phyloP scores from a whole-genome alignment of 2,329 filamentous ascomycete species.

The Dactylellina leptospora region DNA sequence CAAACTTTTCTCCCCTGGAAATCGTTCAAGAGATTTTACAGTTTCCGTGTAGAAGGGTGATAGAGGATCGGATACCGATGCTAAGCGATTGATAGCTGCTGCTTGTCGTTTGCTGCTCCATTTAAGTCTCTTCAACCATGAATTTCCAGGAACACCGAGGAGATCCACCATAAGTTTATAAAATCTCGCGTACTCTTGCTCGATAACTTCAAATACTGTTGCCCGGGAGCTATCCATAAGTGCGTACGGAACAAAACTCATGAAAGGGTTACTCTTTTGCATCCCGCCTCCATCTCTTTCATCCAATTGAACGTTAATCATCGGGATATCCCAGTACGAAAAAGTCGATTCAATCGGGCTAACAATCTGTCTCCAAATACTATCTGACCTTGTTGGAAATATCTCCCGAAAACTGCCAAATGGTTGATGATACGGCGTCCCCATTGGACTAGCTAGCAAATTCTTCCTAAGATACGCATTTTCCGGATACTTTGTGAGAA shows the following conservation, averaged over 20 bases:
- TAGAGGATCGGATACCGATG: background rate
- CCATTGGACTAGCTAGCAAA: constrained; percentile 29
- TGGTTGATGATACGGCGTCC: constrained; percentile 40
- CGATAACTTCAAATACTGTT: constrained; percentile 39
- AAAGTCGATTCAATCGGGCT: constrained; percentile 13
- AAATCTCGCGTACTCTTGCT: constrained; percentile 41
- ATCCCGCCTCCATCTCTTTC: constrained; percentile 24
- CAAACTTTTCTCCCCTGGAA: constrained; percentile 6
- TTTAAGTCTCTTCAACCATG: constrained; percentile 22
- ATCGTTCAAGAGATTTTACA: constrained; percentile 3
- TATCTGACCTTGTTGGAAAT: constrained; percentile 37
- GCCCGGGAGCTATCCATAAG: constrained; percentile 26
- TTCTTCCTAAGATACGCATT: constrained; percentile 18
- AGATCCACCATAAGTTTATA: constrained; percentile 37
- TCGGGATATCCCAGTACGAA: constrained; percentile 47
- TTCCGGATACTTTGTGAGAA: constrained; percentile 14
- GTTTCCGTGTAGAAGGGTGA: constrained; percentile 12
- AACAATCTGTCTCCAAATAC: constrained; percentile 38
- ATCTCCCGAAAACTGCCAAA: constrained; percentile 51
- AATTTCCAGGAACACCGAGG: constrained; percentile 34
- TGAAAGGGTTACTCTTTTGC: constrained; percentile 17
- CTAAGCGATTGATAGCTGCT: constrained; percentile 17
- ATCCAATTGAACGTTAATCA: constrained; percentile 51
- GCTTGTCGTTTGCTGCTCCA: constrained; percentile 33
- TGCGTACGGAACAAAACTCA: constrained; percentile 38